Evolutionary conservation across 1,284 basidiomycete genomes (phyloP).

Genomic region (Boletus mariae): DNA sequence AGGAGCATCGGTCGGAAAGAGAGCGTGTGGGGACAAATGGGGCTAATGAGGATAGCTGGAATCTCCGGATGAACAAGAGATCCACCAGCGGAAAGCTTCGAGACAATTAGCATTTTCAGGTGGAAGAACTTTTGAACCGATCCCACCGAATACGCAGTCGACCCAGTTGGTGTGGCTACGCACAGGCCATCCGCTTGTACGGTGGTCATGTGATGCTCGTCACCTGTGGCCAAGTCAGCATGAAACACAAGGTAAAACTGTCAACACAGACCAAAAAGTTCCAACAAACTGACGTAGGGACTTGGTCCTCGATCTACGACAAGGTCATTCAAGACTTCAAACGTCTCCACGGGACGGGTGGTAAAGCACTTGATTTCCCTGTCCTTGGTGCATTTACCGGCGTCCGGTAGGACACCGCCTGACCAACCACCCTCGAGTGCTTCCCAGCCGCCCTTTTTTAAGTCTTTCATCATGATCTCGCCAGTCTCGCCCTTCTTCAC

Average conservation of each 20-base stretch:
- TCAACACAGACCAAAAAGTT: conserved; percentile 82
- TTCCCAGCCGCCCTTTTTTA: conserved; percentile 90
- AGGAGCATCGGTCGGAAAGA: conserved; percentile 99
- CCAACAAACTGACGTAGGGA: conserved; percentile 94
- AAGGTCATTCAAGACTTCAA: conserved; percentile 97
- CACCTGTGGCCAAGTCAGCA: conserved; percentile 54
- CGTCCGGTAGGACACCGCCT: conserved; percentile 39
- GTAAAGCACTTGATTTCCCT: conserved; percentile 98
- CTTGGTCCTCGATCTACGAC: conserved; percentile 98
- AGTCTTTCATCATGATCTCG: conserved; percentile 90
- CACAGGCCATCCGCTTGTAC: conserved; percentile 98
- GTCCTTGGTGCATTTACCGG: conserved; percentile 63
- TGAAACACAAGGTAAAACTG: background rate
- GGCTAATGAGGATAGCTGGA: conserved; percentile 93
- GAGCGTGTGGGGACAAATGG: conserved; percentile 97
- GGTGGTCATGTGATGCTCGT: conserved; percentile 99
- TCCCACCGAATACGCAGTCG: conserved; percentile 92
- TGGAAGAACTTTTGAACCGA: background rate
- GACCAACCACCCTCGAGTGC: conserved; percentile 78
- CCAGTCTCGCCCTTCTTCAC: conserved; percentile 90
- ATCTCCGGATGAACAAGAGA: conserved; percentile 98
- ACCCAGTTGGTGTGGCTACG: conserved; percentile 95
- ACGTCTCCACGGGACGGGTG: conserved; percentile 92
- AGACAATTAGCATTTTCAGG: conserved; percentile 13
- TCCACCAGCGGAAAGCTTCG: conserved; percentile 90